A percentile compares a stretch with the other conserved stretches of the same genome.
Evolutionary conservation across 2,329 filamentous ascomycete species (phyloP).

Genomic region (Cryphonectria radicalis): DNA sequence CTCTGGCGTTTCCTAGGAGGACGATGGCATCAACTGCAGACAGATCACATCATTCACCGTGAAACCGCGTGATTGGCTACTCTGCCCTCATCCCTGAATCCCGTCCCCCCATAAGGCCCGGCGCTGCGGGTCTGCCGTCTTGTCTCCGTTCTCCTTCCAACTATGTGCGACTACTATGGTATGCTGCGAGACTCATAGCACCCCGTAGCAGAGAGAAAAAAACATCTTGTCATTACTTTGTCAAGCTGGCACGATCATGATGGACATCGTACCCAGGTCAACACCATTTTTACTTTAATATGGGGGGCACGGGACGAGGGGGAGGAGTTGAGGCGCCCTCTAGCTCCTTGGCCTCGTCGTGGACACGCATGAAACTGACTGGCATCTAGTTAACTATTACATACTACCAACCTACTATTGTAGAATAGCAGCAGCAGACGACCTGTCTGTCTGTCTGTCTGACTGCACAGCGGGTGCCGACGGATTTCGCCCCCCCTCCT

Average conservation of each 20-base stretch:
- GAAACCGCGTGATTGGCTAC: conserved; percentile 3
- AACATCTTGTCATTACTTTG: neutral
- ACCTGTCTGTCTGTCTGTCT: neutral
- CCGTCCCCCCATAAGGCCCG: neutral
- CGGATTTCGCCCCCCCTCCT: neutral
- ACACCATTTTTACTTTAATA: neutral
- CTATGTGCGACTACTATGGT: neutral
- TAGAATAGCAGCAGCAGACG: neutral
- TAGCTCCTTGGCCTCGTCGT: conserved; percentile 1
- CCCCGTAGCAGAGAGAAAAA: neutral
- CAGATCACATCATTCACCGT: conserved; percentile 13
- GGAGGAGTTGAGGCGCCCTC: conserved; percentile 1
- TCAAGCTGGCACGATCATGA: neutral
- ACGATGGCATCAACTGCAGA: conserved; percentile 18
- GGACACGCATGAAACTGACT: neutral
- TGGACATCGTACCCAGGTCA: neutral
- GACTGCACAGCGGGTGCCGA: neutral
- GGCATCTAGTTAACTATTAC: neutral
- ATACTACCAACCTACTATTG: neutral
- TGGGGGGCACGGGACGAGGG: neutral
- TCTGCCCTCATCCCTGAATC: conserved; percentile 8
- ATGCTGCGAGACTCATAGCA: neutral
- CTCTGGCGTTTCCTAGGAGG: neutral
- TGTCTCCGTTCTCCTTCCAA: neutral
- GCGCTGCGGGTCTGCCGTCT: conserved; percentile 4